Percentiles rank a stretch among this genome's conserved stretches.
These are phyloP conservation scores for Mycoemilia scoparia DNA, from an alignment of 192 early-diverging fungal species.

Conservation along the genomic window DNA sequence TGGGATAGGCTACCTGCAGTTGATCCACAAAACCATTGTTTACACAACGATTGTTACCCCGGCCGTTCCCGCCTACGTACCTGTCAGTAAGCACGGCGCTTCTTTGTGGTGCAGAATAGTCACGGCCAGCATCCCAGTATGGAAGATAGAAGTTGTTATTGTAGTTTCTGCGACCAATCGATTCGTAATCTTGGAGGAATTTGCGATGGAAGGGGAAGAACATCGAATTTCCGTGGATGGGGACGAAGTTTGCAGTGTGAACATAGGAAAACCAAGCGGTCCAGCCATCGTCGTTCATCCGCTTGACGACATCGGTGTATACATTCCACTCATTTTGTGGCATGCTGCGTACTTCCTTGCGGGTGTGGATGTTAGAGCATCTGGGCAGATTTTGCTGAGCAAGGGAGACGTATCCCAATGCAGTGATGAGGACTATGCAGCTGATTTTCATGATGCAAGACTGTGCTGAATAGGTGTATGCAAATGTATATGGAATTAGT, in stretches of 20 bases:
- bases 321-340: conserved; percentile 11
- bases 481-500: background rate
- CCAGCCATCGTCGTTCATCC: conserved; percentile 27
- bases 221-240: conserved; percentile 28
- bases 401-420: too few species aligned
- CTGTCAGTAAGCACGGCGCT: conserved; percentile 17
- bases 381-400: conserved; percentile 22
- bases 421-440: too few species aligned
- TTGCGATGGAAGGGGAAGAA: conserved; percentile 37
- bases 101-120: conserved; percentile 17
- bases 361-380: conserved; percentile 24
- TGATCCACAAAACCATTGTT: conserved; percentile 16
- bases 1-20: conserved; percentile 21
- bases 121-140: conserved; percentile 33
- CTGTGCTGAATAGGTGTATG: background rate
- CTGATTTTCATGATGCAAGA: too few species aligned
- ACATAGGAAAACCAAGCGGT: conserved; percentile 23
- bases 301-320: conserved; percentile 7
- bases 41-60: conserved; percentile 14
- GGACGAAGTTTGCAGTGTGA: conserved; percentile 16
- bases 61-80: conserved; percentile 31
- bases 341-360: conserved; percentile 23
- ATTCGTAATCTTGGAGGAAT: conserved; percentile 30
- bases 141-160: conserved; percentile 18
- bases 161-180: conserved; percentile 12